Percentiles rank a stretch among this genome's conserved stretches.
Evolutionary conservation across 768 basidiomycete species (phyloP).

Genomic region (Cubamyces sp.): DNA sequence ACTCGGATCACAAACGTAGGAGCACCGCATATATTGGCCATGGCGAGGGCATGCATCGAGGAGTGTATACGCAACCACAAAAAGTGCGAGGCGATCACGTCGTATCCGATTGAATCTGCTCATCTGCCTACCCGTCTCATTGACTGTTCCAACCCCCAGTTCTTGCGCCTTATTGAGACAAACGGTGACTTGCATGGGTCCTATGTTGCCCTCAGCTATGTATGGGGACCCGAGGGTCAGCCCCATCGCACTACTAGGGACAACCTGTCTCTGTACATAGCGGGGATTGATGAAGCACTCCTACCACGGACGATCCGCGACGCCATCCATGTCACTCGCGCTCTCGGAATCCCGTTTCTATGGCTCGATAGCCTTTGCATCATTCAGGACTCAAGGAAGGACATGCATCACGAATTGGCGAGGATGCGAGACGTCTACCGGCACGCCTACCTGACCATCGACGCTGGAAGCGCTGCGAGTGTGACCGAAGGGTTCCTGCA

Average conservation of each 20-base stretch:
- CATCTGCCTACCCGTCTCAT: no score
- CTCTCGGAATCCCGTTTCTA: not conserved
- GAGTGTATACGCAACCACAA: no score
- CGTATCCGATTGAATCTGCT: no score
- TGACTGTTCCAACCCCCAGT: no score
- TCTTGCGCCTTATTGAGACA: no score
- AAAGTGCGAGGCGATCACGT: no score
- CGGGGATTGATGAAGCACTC: not conserved
- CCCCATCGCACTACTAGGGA: not conserved
- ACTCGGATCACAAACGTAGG: no score
- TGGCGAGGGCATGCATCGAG: no score
- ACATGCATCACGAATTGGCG: not conserved
- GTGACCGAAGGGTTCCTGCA: not conserved
- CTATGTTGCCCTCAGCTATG: not conserved
- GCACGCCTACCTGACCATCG: not conserved
- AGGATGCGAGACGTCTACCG: not conserved
- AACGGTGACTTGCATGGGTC: not conserved
- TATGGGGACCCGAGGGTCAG: not conserved
- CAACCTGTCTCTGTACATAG: not conserved
- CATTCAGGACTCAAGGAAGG: not conserved
- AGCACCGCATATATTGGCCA: no score
- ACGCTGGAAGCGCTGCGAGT: not conserved
- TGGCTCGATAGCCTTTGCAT: slow-evolving; percentile 8
- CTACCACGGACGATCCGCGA: slow-evolving; percentile 4
- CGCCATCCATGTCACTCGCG: not conserved